Evolutionary conservation across 2,329 filamentous ascomycete species (phyloP).

Genomic region (Lasiodiplodia theobromae): DNA sequence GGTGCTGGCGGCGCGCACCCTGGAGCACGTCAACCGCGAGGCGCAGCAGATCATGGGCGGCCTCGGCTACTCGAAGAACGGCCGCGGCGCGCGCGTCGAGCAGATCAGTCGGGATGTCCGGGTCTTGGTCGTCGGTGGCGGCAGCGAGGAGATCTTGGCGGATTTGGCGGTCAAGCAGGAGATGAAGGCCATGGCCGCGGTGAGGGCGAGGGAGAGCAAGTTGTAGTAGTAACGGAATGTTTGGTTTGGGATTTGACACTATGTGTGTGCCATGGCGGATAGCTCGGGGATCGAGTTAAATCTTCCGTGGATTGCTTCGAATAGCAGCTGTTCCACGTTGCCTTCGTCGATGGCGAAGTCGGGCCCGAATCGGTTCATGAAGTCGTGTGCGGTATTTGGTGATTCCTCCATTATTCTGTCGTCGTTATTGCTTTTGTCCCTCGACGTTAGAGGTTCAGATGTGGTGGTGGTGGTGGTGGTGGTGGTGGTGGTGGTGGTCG

Average conservation of each 20-base stretch:
- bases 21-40: constrained; percentile 14
- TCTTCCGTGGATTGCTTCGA: not conserved
- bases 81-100: constrained; percentile 6
- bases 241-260: too few relatives aligned
- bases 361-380: not conserved
- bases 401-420: not conserved
- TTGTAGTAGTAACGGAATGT: too few relatives aligned
- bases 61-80: constrained; percentile 5
- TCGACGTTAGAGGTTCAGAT: not conserved
- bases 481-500: too few relatives aligned
- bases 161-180: constrained; percentile 43
- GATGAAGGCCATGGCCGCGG: constrained; percentile 35
- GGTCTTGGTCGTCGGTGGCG: constrained; percentile 30
- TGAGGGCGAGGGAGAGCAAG: constrained; percentile 1
- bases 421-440: too few relatives aligned
- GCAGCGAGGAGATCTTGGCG: constrained; percentile 41
- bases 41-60: constrained; percentile 17
- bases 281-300: not conserved
- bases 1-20: not conserved
- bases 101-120: not conserved
- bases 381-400: not conserved
- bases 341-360: not conserved
- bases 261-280: not conserved
- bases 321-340: not conserved
- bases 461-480: too few relatives aligned